These are phyloP conservation scores for Cystobasidium slooffiae DNA, from an alignment of 1,284 basidiomycete genomes.

Conservation along the genomic window DNA sequence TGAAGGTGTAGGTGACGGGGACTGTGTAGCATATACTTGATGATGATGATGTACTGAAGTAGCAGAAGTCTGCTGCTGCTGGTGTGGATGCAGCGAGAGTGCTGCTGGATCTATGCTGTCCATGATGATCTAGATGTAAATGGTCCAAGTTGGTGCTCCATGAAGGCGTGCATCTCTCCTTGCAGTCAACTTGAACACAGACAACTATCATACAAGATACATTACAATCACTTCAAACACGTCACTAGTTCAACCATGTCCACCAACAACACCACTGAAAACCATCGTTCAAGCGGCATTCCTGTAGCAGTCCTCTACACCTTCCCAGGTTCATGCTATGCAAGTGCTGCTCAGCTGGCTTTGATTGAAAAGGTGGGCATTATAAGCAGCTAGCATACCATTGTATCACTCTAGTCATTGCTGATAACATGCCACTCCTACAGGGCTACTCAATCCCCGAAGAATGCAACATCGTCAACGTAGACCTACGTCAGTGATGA, in stretches of 20 bases:
- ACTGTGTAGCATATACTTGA: neutral
- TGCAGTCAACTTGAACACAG: neutral
- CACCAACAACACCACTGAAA: neutral
- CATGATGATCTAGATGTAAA: neutral
- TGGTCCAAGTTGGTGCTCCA: constrained; percentile 1
- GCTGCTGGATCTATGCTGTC: constrained; percentile 30
- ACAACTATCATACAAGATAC: neutral
- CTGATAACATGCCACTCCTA: neutral
- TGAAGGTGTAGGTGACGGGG: constrained; percentile 10
- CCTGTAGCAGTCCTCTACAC: constrained; percentile 34
- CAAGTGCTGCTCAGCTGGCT: constrained; percentile 16
- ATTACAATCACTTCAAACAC: neutral
- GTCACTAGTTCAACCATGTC: neutral
- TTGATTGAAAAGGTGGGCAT: constrained; percentile 37
- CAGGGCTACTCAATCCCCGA: constrained; percentile 41
- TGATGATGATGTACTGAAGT: neutral
- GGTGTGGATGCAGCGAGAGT: constrained; percentile 16
- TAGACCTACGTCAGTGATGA: constrained; percentile 37
- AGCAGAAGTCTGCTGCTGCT: neutral
- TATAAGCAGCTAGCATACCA: neutral
- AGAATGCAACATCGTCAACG: constrained; percentile 42
- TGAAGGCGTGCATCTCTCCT: neutral
- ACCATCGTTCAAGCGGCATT: neutral
- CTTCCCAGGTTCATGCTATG: constrained; percentile 38
- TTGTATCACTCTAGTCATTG: neutral